These are phyloP conservation scores for Diaporthe caulivora DNA, from an alignment of 2,329 filamentous ascomycete genomes.

Conservation along the genomic window DNA sequence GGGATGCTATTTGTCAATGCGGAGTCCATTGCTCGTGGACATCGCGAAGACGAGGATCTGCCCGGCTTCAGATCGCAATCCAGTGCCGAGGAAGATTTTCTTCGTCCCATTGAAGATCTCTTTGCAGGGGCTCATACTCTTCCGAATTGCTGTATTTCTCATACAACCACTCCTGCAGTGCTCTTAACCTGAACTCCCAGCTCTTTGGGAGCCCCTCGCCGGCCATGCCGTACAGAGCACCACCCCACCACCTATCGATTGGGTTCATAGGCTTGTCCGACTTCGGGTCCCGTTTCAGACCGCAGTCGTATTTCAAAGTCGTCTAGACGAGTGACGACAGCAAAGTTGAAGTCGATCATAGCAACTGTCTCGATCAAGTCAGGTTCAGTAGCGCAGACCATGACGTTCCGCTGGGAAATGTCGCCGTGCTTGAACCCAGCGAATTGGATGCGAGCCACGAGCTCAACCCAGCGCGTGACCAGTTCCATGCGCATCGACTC, in stretches of 20 bases:
- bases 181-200: not conserved
- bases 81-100: not conserved
- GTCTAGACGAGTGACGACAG: not conserved
- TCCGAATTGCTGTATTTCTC: not conserved
- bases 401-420: constrained; percentile 3
- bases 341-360: constrained; percentile 13
- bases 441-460: accelerated
- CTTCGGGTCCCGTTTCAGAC: not conserved
- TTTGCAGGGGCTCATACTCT: not conserved
- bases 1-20: too few relatives aligned
- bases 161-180: constrained; percentile 15
- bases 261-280: not conserved
- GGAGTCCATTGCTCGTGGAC: too few relatives aligned
- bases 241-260: not conserved
- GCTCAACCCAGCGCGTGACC: not conserved
- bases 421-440: constrained; percentile 3
- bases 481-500: not conserved
- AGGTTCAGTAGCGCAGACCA: not conserved
- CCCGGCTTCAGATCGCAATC: not conserved
- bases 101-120: not conserved
- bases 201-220: constrained; percentile 20
- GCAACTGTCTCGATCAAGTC: not conserved
- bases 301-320: not conserved
- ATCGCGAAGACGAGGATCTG: not conserved
- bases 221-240: not conserved